Conservation (phyloP, 2,329 filamentous ascomycete genomes). For the Aspergillus floridensis region DNA sequence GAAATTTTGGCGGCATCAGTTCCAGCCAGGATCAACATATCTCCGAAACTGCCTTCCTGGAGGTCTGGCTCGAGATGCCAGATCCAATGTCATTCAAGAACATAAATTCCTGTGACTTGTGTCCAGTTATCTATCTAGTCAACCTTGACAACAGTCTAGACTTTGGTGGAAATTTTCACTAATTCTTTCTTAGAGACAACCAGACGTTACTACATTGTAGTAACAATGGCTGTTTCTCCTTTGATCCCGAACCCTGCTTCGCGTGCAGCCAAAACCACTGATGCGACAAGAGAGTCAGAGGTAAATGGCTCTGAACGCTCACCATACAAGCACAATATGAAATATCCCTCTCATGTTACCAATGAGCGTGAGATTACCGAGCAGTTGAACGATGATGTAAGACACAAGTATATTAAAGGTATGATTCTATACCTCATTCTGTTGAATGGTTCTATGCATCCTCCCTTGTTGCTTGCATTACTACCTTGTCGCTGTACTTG, state of each 20-base stretch:
- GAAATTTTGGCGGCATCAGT: constrained; percentile 29
- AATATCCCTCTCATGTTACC: constrained; percentile 16
- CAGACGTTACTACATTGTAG: not conserved
- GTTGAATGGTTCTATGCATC: not conserved
- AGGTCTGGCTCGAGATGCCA: not conserved
- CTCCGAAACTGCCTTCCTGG: constrained; percentile 17
- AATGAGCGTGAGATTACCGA: constrained; percentile 56
- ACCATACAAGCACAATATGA: constrained; percentile 17
- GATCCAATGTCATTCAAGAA: not conserved
- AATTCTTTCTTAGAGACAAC: not conserved
- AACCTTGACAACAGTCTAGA: not conserved
- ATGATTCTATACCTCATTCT: constrained; percentile 14
- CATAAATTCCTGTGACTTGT: not conserved
- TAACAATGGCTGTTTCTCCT: constrained; percentile 45
- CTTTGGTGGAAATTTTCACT: not conserved
- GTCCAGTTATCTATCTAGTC: not conserved
- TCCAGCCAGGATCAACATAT: constrained; percentile 33
- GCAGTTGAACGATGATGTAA: constrained; percentile 76
- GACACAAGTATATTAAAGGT: constrained; percentile 88
- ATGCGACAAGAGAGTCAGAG: constrained; percentile 34
- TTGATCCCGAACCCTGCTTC: constrained; percentile 40
- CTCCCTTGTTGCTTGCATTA: not conserved
- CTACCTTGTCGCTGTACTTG: not conserved
- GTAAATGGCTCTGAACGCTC: constrained; percentile 33
- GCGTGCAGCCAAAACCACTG: constrained; percentile 30